Evolutionary conservation across 768 basidiomycete genomes (phyloP).

Genomic region (Tylopilus balloui): DNA sequence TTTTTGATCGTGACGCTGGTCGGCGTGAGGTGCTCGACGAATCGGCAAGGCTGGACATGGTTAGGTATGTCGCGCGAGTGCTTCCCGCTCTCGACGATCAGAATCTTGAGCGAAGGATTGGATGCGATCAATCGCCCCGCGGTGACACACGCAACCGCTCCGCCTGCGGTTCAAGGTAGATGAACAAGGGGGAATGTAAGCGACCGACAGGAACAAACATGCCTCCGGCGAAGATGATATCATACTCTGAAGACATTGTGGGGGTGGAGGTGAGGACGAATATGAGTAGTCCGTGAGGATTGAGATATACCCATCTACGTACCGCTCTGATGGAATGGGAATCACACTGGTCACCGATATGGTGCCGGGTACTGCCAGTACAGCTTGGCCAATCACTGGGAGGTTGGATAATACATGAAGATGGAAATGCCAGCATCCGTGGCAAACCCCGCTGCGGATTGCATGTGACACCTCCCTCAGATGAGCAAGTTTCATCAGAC

Average conservation of each 20-base stretch:
- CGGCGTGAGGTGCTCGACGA: slow-evolving; percentile 38
- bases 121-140: slow-evolving; percentile 50
- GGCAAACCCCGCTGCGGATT: too few species aligned
- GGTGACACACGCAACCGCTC: slow-evolving; percentile 52
- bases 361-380: too few species aligned
- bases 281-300: background rate
- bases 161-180: slow-evolving; percentile 35
- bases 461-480: too few species aligned
- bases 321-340: too few species aligned
- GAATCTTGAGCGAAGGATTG: slow-evolving; percentile 51
- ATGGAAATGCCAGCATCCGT: too few species aligned
- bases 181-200: too few species aligned
- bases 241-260: background rate
- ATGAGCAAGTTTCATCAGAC: too few species aligned
- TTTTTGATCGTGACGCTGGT: slow-evolving; percentile 40
- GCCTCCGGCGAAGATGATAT: background rate
- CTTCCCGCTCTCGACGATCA: slow-evolving; percentile 57
- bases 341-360: too few species aligned
- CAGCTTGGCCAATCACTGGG: too few species aligned
- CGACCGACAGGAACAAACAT: too few species aligned
- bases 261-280: background rate
- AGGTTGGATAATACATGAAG: too few species aligned
- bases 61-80: slow-evolving; percentile 41
- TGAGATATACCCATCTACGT: too few species aligned
- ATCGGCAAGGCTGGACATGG: slow-evolving; percentile 55